These are phyloP conservation scores for Amauroascus verrucosus DNA, from an alignment of 2,329 filamentous ascomycete genomes.

Conservation along the genomic window DNA sequence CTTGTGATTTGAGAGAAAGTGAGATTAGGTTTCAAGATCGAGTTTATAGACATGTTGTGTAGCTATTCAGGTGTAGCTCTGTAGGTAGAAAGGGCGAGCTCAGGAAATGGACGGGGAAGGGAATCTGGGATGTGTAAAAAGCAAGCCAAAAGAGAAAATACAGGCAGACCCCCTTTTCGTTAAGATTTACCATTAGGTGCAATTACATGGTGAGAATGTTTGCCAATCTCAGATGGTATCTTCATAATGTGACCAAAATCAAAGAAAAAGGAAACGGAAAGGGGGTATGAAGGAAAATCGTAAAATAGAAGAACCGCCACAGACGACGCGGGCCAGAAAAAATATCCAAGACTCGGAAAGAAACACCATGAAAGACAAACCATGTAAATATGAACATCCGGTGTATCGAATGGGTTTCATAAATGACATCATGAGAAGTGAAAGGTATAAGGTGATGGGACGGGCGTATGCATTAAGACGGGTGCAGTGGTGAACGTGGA, in stretches of 20 bases:
- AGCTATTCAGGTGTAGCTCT: background rate
- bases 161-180: slow-evolving; percentile 8
- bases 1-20: background rate
- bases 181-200: slow-evolving; percentile 13
- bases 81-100: background rate
- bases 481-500: background rate
- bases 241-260: slow-evolving; percentile 14
- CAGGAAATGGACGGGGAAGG: background rate
- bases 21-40: background rate
- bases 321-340: slow-evolving; percentile 10
- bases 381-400: slow-evolving; percentile 9
- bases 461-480: background rate
- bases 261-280: slow-evolving; percentile 16
- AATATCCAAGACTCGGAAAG: slow-evolving; percentile 17
- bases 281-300: slow-evolving; percentile 13
- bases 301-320: slow-evolving; percentile 6
- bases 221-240: slow-evolving; percentile 13
- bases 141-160: slow-evolving; percentile 13
- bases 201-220: slow-evolving; percentile 9
- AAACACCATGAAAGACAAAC: slow-evolving; percentile 7
- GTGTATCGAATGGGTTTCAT: slow-evolving; percentile 13
- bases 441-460: background rate
- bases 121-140: background rate
- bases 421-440: slow-evolving; percentile 17
- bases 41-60: background rate